Evolutionary conservation across 2,329 filamentous ascomycete genomes (phyloP), one percentile per base, ranked within the genome.

Genomic region (Trichoderma gracile): DNA sequence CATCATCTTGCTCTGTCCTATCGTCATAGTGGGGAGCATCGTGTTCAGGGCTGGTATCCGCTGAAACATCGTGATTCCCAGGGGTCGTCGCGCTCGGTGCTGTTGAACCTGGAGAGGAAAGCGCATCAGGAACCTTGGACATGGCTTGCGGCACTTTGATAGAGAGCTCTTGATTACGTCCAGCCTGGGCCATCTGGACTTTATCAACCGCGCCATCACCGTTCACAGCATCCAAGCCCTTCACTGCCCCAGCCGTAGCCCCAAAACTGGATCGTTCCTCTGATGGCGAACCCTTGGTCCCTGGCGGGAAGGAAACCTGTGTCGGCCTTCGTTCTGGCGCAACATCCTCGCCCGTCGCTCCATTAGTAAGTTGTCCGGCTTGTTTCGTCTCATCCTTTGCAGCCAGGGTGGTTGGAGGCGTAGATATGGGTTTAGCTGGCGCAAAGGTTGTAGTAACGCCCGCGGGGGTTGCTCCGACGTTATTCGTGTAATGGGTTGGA

Each of bases 11-110:
- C 40, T 66, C 64, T 33, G 21, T 19, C 19, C 46, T 42, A 4
- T 66, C 64, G 14, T 87, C 81, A 69, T 84, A 85, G 49, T 84
- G 82, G 54, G 84, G 80, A 19, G 81, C 82, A 55, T 92, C 89
- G 62, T 89, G 85, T 62, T 90, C 89, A 1, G 89, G 88, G 69
- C 89, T 93, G 1, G 90, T 93, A 69, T 89, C 88, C 1, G 89
- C 86, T 1, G 90, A 93, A 7, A 82, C 84, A 67, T 89, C 85
- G 66, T 88, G 84, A 45, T 88, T 82, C 42, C 83, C 84, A 1
- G 91, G 89, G 0, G 91, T 95, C 23, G 89, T 86, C 62, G 87
- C 87, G 49, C 90, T 93, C 70, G 89, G 88, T 1, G 88, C 84
- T 38, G 89, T 93, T 6, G 91, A 94, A 3, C 79, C 80, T 17